Base-by-base conservation (phyloP, 2,329 filamentous ascomycete genomes). In the Phoma sp. region DNA sequence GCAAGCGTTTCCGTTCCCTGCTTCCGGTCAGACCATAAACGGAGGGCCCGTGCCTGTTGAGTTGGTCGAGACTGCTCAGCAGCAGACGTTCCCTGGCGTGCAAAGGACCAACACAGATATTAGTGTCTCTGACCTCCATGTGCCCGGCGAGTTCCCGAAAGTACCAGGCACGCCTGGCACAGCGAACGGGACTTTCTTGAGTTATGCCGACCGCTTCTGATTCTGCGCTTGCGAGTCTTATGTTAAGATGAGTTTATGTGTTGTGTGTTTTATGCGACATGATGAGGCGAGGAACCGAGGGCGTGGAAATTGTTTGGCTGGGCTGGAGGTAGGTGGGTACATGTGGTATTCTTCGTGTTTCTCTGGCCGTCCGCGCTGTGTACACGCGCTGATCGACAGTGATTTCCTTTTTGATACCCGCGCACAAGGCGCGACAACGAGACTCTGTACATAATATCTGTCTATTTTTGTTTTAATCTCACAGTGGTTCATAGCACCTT, bases 121-220 rank as follows among this genome's bases (percentile, higher is more conserved):
- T 24, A 78, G 74, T 25, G 83, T 89, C 39, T 86, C 85, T 49
- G 82, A 87, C 66, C 74, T 91, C 45, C 87, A 89, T 66, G 82
- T 91, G 14, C 89, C 89, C 3, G 89, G 89, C 9, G 81, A 87
- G 61, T 91, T 82, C 67, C 86, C 86, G 0, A 69, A 62, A 43
- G 50, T 49, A 7, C 50, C 52, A 35, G 52, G 41, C 29, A 49
- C 41, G 47, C 52, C 52, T 14, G 47, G 47, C 25, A 56, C 52
- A 4, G 37, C 47, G n/a, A 30, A 36, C 14, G 52, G 47, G 7
- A 56, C 52, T 9, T 56, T 47, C 24, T 13, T 51, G 32, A 47
- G 39, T 44, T 51, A 56, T 22, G 32, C 36, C n/a, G 40, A 55
- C 25, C 52, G 52, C 22, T 47, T 47, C 37, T 55, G 27, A 50